Percentiles rank a stretch among this genome's conserved stretches.
Evolutionary conservation across 129 eudicot genomes (phyloP).

Genomic region (Lonicera japonica): DNA sequence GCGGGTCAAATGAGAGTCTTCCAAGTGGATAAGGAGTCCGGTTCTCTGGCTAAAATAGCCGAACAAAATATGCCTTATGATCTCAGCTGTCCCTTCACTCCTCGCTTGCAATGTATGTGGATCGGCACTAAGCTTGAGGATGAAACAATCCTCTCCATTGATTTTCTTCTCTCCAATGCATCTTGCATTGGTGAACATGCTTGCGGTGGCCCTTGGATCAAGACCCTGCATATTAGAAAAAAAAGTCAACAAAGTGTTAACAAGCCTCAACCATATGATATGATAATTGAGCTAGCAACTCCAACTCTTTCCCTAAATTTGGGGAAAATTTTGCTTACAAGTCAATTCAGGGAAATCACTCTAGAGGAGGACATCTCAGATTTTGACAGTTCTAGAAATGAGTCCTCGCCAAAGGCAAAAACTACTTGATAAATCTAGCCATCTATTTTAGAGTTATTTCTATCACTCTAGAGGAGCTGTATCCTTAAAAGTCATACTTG

Average conservation of each 20-base stretch:
- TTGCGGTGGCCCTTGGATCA: slow-evolving; percentile 85
- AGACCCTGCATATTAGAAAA: slow-evolving; percentile 49
- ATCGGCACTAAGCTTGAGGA: slow-evolving; percentile 79
- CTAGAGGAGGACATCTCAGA: no score
- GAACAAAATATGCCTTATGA: slow-evolving; percentile 78
- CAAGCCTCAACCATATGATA: no score
- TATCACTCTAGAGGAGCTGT: no score
- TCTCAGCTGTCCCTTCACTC: slow-evolving; percentile 96
- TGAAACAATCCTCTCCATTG: slow-evolving; percentile 88
- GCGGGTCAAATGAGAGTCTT: slow-evolving; percentile 91
- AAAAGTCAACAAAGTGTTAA: background rate
- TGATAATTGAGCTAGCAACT: no score
- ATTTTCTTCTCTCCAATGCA: slow-evolving; percentile 89
- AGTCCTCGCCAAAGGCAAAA: no score
- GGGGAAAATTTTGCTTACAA: no score
- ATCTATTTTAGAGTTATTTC: no score
- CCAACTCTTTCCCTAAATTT: no score
- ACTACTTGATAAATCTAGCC: no score
- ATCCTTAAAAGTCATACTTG: no score
- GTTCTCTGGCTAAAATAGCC: slow-evolving; percentile 94
- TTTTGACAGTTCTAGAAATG: no score
- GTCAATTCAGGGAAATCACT: no score
- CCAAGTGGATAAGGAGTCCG: slow-evolving; percentile 71
- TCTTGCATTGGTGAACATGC: slow-evolving; percentile 79
- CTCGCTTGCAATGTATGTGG: slow-evolving; percentile 72